Evolutionary conservation across 768 basidiomycete species (phyloP).

Genomic region (Trametes elegans): DNA sequence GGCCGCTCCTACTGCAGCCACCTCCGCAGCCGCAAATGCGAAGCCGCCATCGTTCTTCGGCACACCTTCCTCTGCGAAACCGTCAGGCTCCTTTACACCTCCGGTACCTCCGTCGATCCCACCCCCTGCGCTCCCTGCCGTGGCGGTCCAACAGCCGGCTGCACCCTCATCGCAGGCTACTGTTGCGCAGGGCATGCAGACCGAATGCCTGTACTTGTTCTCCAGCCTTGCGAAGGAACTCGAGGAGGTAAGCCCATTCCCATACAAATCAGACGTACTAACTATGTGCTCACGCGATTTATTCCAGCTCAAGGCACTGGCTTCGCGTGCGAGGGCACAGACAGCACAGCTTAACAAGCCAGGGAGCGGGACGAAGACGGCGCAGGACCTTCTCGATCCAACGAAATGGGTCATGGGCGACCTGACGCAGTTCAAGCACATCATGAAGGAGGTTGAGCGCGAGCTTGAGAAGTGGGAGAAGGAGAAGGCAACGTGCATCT

Average conservation of each 20-base stretch:
- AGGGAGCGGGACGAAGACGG: slow-evolving; percentile 38
- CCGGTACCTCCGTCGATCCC: too few relatives aligned
- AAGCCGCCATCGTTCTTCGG: neutral
- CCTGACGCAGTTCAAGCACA: slow-evolving; percentile 47
- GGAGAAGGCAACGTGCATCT: slow-evolving; percentile 43
- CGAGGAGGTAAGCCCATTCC: slow-evolving; percentile 47
- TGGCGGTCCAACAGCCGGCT: slow-evolving; percentile 5
- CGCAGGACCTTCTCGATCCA: slow-evolving; percentile 44
- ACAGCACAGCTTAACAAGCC: slow-evolving; percentile 28
- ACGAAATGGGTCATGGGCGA: slow-evolving; percentile 57
- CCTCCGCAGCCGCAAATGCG: neutral
- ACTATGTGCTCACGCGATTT: neutral
- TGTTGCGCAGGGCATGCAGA: slow-evolving; percentile 64
- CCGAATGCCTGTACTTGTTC: slow-evolving; percentile 56
- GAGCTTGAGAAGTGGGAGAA: slow-evolving; percentile 43
- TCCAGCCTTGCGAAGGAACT: slow-evolving; percentile 50
- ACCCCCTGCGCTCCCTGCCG: neutral
- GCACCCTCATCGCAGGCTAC: slow-evolving; percentile 25
- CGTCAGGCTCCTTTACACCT: too few relatives aligned
- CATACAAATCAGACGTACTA: neutral
- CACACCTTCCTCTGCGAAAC: too few relatives aligned
- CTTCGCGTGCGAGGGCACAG: neutral
- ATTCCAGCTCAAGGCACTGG: slow-evolving; percentile 13
- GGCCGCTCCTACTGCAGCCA: neutral
- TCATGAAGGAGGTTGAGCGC: slow-evolving; percentile 43